Base-by-base conservation (phyloP, 495 filamentous ascomycete species). In the Lepraria neglecta region DNA sequence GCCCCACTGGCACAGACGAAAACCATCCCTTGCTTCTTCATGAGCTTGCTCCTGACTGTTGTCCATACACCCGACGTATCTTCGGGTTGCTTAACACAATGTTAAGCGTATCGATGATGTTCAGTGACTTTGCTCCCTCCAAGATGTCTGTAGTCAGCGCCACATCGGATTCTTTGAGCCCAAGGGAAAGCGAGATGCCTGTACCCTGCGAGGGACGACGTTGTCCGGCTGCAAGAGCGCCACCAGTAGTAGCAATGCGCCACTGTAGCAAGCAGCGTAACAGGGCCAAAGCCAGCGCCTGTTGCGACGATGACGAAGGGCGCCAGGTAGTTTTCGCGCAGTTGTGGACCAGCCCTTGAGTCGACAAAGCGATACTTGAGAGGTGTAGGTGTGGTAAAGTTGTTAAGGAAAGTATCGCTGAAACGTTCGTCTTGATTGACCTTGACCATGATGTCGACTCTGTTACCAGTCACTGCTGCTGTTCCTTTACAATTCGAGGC, bases 261-360 rank as follows among this genome's bases (percentile, higher is more conserved):
- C 54, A 51, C 45, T 67, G 64, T 15, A 70, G 59, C 17, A 70
- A 60, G 43, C 55, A 52, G 31, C 64, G 69, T 11, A n/a, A 71
- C 45, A 35, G 68, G 68, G 33, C 66, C 69, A 35, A 71, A 69
- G 33, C 69, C 68, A 2, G 68, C 68, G 21, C 69, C 68, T 4
- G 68, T 71, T 33, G 64, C 68, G n/a, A 71, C 47, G 38, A 65
- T 58, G 38, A 71, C 27, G 27, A 65, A 55, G 14, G 66, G 64
- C 9, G 45, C 54, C 4, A 47, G 51, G 5, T 50, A 19, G 4
- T 57, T 60, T n/a, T 43, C 21, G 44, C 50, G 45, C 6, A 65
- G 27, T 9, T 28, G 45, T 6, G 27, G 45, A 19, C 56, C 53
- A 4, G 62, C 28, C 4, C 31, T 19, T 2, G 66, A 65, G 35